Percentiles rank a stretch among this genome's conserved stretches.
These are phyloP conservation scores for Rubus idaeus DNA, from an alignment of 306 rosid genomes.

Conservation along the genomic window DNA sequence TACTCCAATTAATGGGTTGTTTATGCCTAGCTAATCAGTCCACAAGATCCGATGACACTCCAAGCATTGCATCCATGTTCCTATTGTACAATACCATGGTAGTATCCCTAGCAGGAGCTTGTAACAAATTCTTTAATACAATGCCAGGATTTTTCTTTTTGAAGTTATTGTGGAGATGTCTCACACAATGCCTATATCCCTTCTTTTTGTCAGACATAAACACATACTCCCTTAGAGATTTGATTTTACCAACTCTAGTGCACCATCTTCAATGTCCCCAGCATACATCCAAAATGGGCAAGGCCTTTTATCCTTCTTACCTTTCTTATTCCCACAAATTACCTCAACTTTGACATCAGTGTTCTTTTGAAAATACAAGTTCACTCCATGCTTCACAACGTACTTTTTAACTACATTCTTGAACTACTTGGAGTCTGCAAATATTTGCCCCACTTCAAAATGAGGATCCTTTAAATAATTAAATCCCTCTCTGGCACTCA, in stretches of 20 bases:
- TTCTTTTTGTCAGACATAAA: neutral
- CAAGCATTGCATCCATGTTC: neutral
- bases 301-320: neutral
- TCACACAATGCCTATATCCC: neutral
- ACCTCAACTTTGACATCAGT: neutral
- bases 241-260: neutral
- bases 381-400: neutral
- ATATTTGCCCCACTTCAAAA: neutral
- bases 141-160: neutral
- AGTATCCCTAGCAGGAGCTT: neutral
- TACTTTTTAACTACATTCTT: neutral
- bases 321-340: neutral
- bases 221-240: neutral
- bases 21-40: neutral
- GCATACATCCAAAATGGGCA: neutral
- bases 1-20: neutral
- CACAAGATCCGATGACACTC: neutral
- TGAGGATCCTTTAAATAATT: neutral
- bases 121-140: neutral
- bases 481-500: neutral
- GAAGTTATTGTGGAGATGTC: neutral
- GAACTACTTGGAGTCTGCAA: neutral
- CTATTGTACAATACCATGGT: neutral
- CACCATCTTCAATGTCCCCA: neutral
- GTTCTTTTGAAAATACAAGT: neutral